Evolutionary conservation across 331 rosid genomes (phyloP), one percentile per base, ranked within the genome.

Genomic region (Pyracantha coccinea): DNA sequence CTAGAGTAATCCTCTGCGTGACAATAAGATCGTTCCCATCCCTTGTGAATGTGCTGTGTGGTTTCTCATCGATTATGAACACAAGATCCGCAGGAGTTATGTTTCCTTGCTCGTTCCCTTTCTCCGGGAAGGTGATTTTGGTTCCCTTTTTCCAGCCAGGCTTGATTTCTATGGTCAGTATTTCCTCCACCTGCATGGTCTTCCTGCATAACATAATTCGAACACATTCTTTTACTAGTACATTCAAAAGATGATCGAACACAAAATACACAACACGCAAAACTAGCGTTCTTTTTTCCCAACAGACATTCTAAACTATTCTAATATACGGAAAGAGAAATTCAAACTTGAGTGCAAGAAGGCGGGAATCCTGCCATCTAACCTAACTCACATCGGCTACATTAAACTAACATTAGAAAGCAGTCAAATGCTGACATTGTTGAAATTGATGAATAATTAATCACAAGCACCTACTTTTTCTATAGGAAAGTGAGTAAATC

Each of bases 61-160:
- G 94, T 72, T 93, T 93, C 88, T 93, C 98, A 28, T 91, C 96
- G 33, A 93, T 80, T n/a, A 91, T 73, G 75, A 93, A 93, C 33
- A 88, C 85, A 8, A 93, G 82, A 83, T 93, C 97, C 3, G 96
- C 90, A 8, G 98, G 89, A 29, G 87, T 81, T 15, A 86, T 77
- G 71, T 89, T 85, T 66, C 85, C 92, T 25, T 83, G 90, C 83
- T 89, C 91, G 47, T 91, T 84, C 57, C 98, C 97, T 79, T 89
- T 93, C 85, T 89, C 97, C 0, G 88, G 92, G 84, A 91, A 93
- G 3, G 97, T 93, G 72, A 93, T 85, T 66, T 93, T 93, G 15
- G 98, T 93, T 52, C 98, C 98, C 81, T 91, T 93, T 76, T 93
- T 91, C 98, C 98, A 93, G 21, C 98, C 98, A 2, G 98, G 98